Evolutionary conservation across 148 eudicot species (phyloP).

Genomic region (Limonium bicolor): DNA sequence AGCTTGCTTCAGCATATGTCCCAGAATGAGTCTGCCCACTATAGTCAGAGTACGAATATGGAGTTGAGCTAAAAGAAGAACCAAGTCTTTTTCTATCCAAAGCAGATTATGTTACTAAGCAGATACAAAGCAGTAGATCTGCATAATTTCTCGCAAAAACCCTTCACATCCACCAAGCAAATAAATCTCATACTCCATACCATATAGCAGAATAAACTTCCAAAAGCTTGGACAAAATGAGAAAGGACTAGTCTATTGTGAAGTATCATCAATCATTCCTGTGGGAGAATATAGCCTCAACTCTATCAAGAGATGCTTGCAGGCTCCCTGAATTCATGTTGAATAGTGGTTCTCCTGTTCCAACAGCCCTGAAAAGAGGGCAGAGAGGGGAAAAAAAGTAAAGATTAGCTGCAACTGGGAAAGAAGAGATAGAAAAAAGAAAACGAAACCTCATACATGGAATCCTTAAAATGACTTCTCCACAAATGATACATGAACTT

Average conservation of each 20-base stretch:
- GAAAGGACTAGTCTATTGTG: background rate
- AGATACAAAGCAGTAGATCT: no score
- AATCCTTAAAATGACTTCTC: no score
- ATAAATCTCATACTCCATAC: background rate
- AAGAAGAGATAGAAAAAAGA: background rate
- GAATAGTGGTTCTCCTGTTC: slow-evolving; percentile 69
- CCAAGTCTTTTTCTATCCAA: no score
- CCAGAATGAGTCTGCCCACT: no score
- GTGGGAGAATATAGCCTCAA: slow-evolving; percentile 73
- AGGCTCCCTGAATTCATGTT: slow-evolving; percentile 77
- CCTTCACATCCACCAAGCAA: no score
- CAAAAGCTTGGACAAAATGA: background rate
- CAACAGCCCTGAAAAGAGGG: slow-evolving; percentile 39
- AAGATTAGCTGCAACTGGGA: background rate
- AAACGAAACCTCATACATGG: background rate
- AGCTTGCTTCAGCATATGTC: no score
- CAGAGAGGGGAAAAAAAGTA: background rate
- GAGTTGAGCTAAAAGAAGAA: no score
- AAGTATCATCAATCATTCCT: slow-evolving; percentile 7
- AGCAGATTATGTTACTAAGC: no score
- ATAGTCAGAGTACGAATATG: no score
- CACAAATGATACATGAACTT: background rate
- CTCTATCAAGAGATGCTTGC: slow-evolving; percentile 82
- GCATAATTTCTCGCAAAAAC: no score
- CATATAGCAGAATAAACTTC: no score